Conservation (phyloP, 2,329 filamentous ascomycete species). For the Teratosphaeria pseudoeucalypti region DNA sequence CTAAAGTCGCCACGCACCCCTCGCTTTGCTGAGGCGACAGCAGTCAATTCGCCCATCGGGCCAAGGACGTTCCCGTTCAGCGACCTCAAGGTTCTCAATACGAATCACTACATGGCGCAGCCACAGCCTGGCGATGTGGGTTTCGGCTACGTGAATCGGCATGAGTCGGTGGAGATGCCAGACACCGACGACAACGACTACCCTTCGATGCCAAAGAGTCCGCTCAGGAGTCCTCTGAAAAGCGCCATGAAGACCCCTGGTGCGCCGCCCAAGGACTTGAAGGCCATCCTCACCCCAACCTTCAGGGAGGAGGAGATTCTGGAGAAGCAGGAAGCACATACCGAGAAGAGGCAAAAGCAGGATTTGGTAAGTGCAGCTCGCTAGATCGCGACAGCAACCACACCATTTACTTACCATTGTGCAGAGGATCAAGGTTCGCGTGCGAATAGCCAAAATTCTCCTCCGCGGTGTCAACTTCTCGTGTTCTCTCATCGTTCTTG, state of each 20-base stretch:
- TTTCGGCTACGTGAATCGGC: slow-evolving; percentile 70
- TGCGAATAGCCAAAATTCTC: slow-evolving; percentile 86
- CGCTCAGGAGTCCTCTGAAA: slow-evolving; percentile 69
- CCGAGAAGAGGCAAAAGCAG: slow-evolving; percentile 76
- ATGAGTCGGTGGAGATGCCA: slow-evolving; percentile 48
- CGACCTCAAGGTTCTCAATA: slow-evolving; percentile 40
- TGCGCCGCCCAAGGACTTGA: slow-evolving; percentile 60
- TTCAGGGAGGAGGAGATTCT: slow-evolving; percentile 78
- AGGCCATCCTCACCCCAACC: slow-evolving; percentile 68
- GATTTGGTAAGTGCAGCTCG: slow-evolving; percentile 62
- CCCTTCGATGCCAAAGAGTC: slow-evolving; percentile 50
- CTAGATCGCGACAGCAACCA: not conserved
- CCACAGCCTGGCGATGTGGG: slow-evolving; percentile 76
- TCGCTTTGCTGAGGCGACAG: slow-evolving; percentile 71
- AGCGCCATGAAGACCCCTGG: slow-evolving; percentile 83
- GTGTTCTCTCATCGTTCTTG: slow-evolving; percentile 87
- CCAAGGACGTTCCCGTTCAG: slow-evolving; percentile 45
- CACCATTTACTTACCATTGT: not conserved
- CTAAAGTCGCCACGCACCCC: slow-evolving; percentile 53
- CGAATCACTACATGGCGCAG: slow-evolving; percentile 47
- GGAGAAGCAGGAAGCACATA: slow-evolving; percentile 70
- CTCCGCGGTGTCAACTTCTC: slow-evolving; percentile 95
- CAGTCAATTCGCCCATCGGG: slow-evolving; percentile 67
- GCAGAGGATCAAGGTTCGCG: slow-evolving; percentile 84
- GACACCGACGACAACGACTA: slow-evolving; percentile 37